Conservation (phyloP, 108 stramenopile genomes). For the Pseudonitzschia pungens region DNA sequence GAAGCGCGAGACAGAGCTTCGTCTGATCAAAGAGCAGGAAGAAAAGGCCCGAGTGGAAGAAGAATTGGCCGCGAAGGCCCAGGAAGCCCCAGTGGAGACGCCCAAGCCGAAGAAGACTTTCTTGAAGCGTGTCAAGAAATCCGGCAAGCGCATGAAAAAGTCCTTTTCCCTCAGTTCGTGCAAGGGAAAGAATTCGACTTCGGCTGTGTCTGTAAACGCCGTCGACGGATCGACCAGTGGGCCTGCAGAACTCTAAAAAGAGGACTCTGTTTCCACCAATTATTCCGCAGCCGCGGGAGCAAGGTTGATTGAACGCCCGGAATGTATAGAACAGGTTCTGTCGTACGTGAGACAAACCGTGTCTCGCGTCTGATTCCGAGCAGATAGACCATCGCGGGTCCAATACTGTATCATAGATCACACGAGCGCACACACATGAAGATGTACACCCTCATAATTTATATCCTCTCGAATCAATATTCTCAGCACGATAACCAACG, state of each 20-base stretch:
- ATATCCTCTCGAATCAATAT: no score
- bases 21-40: no score
- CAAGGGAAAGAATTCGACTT: background rate
- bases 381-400: no score
- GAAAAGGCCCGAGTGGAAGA: background rate
- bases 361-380: no score
- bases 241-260: background rate
- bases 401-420: no score
- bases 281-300: no score
- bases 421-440: no score
- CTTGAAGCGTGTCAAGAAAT: constrained; percentile 3
- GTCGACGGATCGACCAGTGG: background rate
- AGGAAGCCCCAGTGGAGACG: background rate
- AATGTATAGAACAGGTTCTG: no score
- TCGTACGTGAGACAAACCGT: no score
- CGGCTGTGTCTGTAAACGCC: background rate
- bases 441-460: no score
- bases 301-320: no score
- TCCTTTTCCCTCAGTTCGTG: background rate
- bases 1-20: background rate
- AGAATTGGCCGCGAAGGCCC: background rate
- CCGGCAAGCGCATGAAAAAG: background rate
- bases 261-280: background rate
- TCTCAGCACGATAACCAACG: no score
- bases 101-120: background rate